Base-by-base conservation (phyloP, 2,329 filamentous ascomycete genomes). In the Clonostachys sp. region DNA sequence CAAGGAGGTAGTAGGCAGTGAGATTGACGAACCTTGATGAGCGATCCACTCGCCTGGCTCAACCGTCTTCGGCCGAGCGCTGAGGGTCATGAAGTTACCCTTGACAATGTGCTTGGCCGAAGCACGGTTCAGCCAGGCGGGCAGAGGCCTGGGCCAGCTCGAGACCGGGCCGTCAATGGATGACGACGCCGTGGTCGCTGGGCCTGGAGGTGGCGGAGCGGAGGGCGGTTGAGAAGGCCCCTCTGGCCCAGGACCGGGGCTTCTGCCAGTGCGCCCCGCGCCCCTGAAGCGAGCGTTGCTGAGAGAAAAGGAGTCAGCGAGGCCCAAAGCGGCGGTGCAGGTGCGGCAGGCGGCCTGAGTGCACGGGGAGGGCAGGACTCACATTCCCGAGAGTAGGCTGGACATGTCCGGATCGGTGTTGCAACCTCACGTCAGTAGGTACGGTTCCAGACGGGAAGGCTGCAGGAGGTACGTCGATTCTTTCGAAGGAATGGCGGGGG, bases 71-170 rank as follows among this genome's bases (percentile, higher is more conserved):
- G 92, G 92, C 63, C 91, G 87, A 45, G 91, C 90, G 59, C 92
- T 95, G 52, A 97, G 72, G n/a, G 92, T 96, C 86, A 96, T 90
- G 63, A 97, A 96, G 72, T 96, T 97, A 48, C 92, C 92, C 74
- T 94, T 95, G 61, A 96, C 91, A 55, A 96, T 95, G 62, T 96
- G 84, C 63, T 87, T 89, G 48, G 88, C 86, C 62, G 89, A 87
- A 53, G 82, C 73, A 45, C 86, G 78, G 60, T 88, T 86, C 59
- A 91, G 81, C 83, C 88, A 91, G 52, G 87, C 70, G 18, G 86
- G 86, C 52, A 80, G 68, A n/a, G 77, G 75, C 43, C 77, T 74
- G 46, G 82, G 82, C 51, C 67, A 68, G 51, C 61, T 68, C 35
- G 63, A 53, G 48, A 65, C 65, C 42, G 47, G 43, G 5, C 47